Percentiles rank a stretch among this genome's conserved stretches.
Conservation (phyloP, 257 asterid species). For the Solanum phureja region DNA sequence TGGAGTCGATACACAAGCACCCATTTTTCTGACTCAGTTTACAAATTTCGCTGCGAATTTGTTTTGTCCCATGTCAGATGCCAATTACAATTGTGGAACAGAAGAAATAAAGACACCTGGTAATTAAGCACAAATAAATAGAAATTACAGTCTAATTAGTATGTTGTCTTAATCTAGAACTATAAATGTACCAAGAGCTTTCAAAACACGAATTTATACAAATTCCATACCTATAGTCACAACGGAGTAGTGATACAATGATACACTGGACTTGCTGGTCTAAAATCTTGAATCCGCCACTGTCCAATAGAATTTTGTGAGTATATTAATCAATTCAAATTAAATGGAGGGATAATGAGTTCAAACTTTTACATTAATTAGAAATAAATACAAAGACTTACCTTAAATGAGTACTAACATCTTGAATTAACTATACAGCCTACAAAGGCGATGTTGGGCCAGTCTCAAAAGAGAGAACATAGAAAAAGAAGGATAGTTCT, state of each 20-base stretch:
- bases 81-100: background rate
- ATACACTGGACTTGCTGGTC: background rate
- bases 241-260: background rate
- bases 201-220: background rate
- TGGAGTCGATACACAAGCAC: conserved; percentile 67
- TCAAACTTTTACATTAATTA: background rate
- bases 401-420: background rate
- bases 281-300: background rate
- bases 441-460: background rate
- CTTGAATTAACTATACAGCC: background rate
- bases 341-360: background rate
- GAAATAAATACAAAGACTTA: background rate
- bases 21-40: conserved; percentile 44
- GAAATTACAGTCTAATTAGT: background rate
- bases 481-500: background rate
- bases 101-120: background rate
- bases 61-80: background rate
- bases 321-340: background rate
- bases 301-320: background rate
- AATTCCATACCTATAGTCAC: background rate
- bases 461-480: background rate
- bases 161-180: background rate
- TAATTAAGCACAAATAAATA: background rate
- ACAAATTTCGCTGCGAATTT: conserved; percentile 15
- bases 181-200: background rate